Base-by-base conservation (phyloP, 306 rosid genomes). In the Malus domestica region DNA sequence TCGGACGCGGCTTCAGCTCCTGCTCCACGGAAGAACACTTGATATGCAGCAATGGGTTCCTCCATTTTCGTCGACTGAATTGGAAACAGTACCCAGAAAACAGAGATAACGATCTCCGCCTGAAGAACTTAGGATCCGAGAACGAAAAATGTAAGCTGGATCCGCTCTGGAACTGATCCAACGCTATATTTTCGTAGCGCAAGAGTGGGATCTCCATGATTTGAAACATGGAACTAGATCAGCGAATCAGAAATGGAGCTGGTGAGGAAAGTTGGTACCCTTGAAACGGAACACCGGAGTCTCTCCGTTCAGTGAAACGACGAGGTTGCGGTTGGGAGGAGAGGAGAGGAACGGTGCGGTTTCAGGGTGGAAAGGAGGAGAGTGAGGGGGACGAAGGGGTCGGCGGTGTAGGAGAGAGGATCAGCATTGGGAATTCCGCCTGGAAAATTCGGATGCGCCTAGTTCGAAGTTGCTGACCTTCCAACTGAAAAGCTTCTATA, bases 141-240 rank as follows among this genome's bases (percentile, higher is more conserved):
- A 77, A 83, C 38, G 82, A 35, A 70, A 72, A 16, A 19, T 84
- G 82, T 80, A 83, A 67, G 49, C 62, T n/a, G 44, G 70, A 60
- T 29, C 65, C 46, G 55, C 30, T 59, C 57, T 75, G 79, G 61
- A 74, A 68, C 20, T 73, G 88, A 72, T 85, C 87, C 22, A 77
- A 44, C 1, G 85, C 40, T 3, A 74, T 5, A 27, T 65, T 82
- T 27, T 83, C 85, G 85, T 73, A 84, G 61, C 81, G 74, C n/a
- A 83, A 76, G 55, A 89, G 78, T 15, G 97, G 85, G 30, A 85
- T 44, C 79, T 89, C 97, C 97, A 93, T 91, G 70, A 54, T 44
- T 44, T 64, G 23, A 29, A 18, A 67, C 57, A 38, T 57, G 42
- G 29, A 80, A 46, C 51, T 57, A 62, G 72, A 68, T 25, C 42